These are phyloP conservation scores for Saccharomyces uvarum DNA, from an alignment of 1,139 yeast genomes.

Conservation along the genomic window DNA sequence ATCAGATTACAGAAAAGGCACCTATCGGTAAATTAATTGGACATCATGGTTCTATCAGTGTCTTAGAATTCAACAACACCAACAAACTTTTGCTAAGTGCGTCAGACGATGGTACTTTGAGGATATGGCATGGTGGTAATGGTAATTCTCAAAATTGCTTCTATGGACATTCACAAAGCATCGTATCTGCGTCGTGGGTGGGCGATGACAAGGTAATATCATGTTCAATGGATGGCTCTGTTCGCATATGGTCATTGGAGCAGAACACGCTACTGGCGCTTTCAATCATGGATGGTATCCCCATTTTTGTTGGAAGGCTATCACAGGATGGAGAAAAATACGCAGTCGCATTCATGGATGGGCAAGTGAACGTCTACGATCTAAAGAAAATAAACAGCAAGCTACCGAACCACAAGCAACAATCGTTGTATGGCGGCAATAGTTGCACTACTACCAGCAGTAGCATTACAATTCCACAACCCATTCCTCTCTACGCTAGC, in stretches of 20 bases:
- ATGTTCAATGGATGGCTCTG: slow-evolving; percentile 62
- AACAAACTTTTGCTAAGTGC: slow-evolving; percentile 59
- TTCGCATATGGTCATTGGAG: slow-evolving; percentile 59
- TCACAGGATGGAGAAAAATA: slow-evolving; percentile 44
- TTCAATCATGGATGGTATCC: slow-evolving; percentile 40
- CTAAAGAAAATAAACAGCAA: slow-evolving; percentile 42
- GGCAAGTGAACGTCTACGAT: slow-evolving; percentile 35
- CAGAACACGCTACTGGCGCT: slow-evolving; percentile 37
- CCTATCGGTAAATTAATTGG: slow-evolving; percentile 63
- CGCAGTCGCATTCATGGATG: slow-evolving; percentile 59
- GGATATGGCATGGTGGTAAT: slow-evolving; percentile 66
- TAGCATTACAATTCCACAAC: not conserved
- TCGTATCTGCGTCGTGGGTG: slow-evolving; percentile 51
- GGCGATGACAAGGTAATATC: slow-evolving; percentile 35
- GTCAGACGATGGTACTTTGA: slow-evolving; percentile 65
- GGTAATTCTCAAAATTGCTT: slow-evolving; percentile 40
- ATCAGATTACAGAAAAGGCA: slow-evolving; percentile 43
- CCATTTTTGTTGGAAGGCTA: slow-evolving; percentile 47
- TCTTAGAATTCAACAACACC: slow-evolving; percentile 44
- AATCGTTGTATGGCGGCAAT: not conserved
- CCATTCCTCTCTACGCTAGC: slow-evolving; percentile 1
- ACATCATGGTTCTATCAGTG: slow-evolving; percentile 56
- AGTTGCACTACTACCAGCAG: no score
- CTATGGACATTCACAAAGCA: slow-evolving; percentile 49
- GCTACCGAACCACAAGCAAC: slow-evolving; percentile 11